These are phyloP conservation scores for Rosa chinensis DNA, from an alignment of 306 rosid species.

Conservation along the genomic window DNA sequence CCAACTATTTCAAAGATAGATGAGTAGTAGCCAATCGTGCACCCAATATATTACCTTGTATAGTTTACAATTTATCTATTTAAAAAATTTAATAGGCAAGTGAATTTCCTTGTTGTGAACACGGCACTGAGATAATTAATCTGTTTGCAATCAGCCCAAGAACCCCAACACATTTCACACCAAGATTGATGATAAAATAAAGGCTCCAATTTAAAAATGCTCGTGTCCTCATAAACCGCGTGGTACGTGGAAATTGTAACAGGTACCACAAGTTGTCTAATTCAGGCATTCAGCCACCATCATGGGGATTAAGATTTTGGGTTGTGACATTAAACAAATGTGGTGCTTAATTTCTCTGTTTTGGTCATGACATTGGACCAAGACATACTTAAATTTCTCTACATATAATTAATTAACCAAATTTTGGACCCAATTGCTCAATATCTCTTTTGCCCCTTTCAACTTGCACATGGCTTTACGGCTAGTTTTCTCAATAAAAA, in stretches of 20 bases:
- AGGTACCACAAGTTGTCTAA: background rate
- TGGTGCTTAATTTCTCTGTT: background rate
- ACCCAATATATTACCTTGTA: too few relatives aligned
- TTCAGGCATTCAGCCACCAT: background rate
- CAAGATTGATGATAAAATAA: too few relatives aligned
- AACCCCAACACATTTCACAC: too few relatives aligned
- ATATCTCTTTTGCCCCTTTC: background rate
- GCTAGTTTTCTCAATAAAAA: background rate
- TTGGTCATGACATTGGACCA: slow-evolving; percentile 3
- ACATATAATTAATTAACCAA: background rate
- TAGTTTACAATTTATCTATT: too few relatives aligned
- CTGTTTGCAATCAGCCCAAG: background rate
- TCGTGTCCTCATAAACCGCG: background rate
- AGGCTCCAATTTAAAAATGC: background rate
- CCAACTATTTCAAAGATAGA: too few relatives aligned
- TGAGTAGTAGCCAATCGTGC: too few relatives aligned
- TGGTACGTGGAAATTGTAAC: background rate
- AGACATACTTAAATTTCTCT: background rate
- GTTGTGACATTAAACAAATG: background rate
- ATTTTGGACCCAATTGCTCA: background rate
- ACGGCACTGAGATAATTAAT: too few relatives aligned
- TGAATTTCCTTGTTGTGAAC: too few relatives aligned
- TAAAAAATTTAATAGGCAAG: too few relatives aligned
- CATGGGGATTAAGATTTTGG: background rate
- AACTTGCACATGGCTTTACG: background rate